Evolutionary conservation across 2,329 filamentous ascomycete species (phyloP), one percentile per base, ranked within the genome.

Genomic region (Zymoseptoria tritici): DNA sequence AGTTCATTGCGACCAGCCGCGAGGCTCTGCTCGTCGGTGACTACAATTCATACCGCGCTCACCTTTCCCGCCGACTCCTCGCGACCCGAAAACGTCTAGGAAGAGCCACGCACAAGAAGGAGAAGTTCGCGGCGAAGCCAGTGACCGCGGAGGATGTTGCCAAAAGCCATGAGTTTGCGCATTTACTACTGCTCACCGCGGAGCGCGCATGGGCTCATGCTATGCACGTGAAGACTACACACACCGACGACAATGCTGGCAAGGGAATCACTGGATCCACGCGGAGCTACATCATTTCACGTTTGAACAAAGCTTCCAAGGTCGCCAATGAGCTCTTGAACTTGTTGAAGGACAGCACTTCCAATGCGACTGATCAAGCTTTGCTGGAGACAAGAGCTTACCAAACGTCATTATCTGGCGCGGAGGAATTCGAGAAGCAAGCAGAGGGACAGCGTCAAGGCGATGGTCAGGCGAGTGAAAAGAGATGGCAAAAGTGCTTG

Each of bases 151-250:
- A 89, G 66, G 85, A 96, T 71, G 82, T 97, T 68, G 83, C 81
- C 42, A 80, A 82, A 64, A 90, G 91, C 75, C 80, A 85, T 74
- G 89, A 90, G 89, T 97, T 85, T 68, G 83, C 87, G 54, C 82
- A 88, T 66, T 80, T 97, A n/a, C 80, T 93, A 31, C 81, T 99
- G 59, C 85, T 97, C 70, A 89, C 86, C 49, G 86, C 92, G 62
- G 94, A 99, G 78, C 85, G 94, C 64, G 90, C 92, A 56, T 97
- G 91, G 90, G 93, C 94, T 46, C 88, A 96, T 74, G 93, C 92
- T 60, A 95, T 97, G 91, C 86, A 89, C 72, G 91, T 97, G 82
- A 97, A 96, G 76, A 84, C 90, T 3, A 80, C 85, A 20, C 90
- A 95, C 72, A 84, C 89, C 49, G 83, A 89, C 67, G 90, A 94